Conservation (phyloP, 192 early-diverging fungal genomes). For the Linnemannia schmuckeri region DNA sequence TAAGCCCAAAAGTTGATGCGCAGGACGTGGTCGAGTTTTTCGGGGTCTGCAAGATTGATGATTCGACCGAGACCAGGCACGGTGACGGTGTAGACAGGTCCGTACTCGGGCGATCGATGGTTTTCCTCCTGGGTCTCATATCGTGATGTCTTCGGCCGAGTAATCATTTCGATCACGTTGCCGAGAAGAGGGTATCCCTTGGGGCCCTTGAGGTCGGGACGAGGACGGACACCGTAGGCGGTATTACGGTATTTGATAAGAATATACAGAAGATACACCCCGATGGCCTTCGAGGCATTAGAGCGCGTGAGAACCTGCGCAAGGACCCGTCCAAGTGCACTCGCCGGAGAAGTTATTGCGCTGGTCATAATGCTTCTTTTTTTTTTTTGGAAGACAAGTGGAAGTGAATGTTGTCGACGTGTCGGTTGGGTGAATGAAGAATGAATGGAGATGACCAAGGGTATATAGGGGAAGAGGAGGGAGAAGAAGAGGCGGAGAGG, state of each 20-base stretch:
- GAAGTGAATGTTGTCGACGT: neutral
- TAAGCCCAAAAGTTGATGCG: constrained; percentile 53
- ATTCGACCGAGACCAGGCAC: constrained; percentile 36
- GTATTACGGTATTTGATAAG: constrained; percentile 20
- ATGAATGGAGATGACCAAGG: neutral
- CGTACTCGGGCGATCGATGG: constrained; percentile 21
- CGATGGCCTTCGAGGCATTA: constrained; percentile 19
- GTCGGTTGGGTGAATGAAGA: neutral
- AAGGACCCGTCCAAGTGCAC: neutral
- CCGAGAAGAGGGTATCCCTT: constrained; percentile 30
- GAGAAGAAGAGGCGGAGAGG: neutral
- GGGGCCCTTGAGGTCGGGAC: constrained; percentile 32
- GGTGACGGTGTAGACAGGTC: constrained; percentile 36
- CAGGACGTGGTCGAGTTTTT: constrained; percentile 43
- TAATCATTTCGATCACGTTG: constrained; percentile 21
- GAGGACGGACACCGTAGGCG: neutral
- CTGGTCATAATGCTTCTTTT: neutral
- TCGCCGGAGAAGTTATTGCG: neutral
- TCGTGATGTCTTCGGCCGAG: constrained; percentile 7
- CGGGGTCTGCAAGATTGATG: constrained; percentile 37
- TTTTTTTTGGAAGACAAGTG: too few species aligned
- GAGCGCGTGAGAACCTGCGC: constrained; percentile 4
- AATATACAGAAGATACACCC: constrained; percentile 19
- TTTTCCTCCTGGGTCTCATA: constrained; percentile 23
- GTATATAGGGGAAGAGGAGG: neutral